Evolutionary conservation across 768 basidiomycete genomes (phyloP), one percentile per base, ranked within the genome.

Genomic region (Termitomyces sp.): DNA sequence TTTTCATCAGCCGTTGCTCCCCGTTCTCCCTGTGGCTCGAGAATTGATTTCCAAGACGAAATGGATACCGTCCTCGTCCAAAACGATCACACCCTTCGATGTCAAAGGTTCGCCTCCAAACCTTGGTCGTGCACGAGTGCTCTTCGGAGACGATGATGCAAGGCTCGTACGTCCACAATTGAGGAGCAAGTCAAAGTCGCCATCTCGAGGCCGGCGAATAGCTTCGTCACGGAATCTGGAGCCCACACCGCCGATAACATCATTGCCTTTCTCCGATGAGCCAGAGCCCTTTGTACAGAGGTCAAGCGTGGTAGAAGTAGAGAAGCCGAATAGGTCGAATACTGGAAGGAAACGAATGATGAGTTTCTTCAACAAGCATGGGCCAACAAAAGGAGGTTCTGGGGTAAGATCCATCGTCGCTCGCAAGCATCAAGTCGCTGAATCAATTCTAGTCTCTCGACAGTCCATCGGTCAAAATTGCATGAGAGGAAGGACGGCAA

Each of bases 1-100:
- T 14, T 87, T 90, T 70, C 84, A 89, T 55, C 89, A 91, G 63
- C 88, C 88, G 23, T 73, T 91, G 12, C 76, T 91, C 3, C 88
- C 88, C 25, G 88, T 91, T 3, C 74, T 90, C 16, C 88, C 88
- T 5, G 88, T 90, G 6, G 89, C 89, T 16, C 83, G 86, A 48
- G 88, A 91, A 68, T 73, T 91, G 23, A 78, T 91, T 52, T 80
- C 86, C 19, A 91, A 91, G 69, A 90, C 89, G 8, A 89, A 88
- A 64, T 80, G 84, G 73, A 82, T 84, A 50, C 74, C 82, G 10
- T 69, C 73, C 12, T 69, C 73, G 17, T 73, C 78, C 10, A 81
- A 74, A 59, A 62, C 62, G 14, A 66, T 60, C n/a, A 64, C 70
- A 19, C 66, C 68, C 19, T 58, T 70, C 19, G 72, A 73, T 47